Conservation (phyloP, 2,329 filamentous ascomycete genomes). For the Colletotrichum sp. region DNA sequence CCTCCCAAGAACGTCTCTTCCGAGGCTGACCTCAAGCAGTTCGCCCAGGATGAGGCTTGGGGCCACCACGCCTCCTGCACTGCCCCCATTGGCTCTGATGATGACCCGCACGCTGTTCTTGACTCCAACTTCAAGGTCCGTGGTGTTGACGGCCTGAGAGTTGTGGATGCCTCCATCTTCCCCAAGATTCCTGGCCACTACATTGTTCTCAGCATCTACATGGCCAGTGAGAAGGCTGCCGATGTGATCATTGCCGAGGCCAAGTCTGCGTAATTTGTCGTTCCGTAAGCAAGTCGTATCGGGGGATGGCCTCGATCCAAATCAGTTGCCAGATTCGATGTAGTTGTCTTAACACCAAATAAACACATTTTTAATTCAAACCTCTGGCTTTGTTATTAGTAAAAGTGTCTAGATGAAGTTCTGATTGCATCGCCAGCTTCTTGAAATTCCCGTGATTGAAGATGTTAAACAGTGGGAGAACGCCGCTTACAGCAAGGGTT, state of each 20-base stretch:
- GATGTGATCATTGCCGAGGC: conserved; percentile 32
- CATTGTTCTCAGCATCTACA: conserved; percentile 52
- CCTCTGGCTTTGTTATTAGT: neutral
- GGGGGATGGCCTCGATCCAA: neutral
- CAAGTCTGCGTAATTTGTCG: neutral
- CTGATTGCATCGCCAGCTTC: no score
- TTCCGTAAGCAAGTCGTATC: neutral
- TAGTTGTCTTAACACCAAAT: neutral
- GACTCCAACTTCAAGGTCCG: conserved; percentile 62
- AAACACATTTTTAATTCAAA: neutral
- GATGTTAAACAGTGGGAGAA: no score
- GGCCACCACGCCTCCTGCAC: conserved; percentile 63
- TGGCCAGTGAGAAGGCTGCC: conserved; percentile 63
- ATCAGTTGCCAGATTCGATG: neutral
- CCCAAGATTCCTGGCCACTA: conserved; percentile 52
- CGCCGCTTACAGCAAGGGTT: no score
- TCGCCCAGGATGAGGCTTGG: conserved; percentile 47
- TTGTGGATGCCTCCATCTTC: conserved; percentile 66
- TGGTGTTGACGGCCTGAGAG: conserved; percentile 58
- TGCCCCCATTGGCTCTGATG: conserved; percentile 58
- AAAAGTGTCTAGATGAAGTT: neutral
- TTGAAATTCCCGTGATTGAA: no score
- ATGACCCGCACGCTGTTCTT: conserved; percentile 59
- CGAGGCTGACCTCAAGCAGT: conserved; percentile 48
- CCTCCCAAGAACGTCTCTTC: conserved; percentile 40